Percentiles rank a stretch among this genome's conserved stretches.
phyloP scores from a whole-genome alignment of 176 grass and related monocot genomes.

The Musa troglodytarum region DNA sequence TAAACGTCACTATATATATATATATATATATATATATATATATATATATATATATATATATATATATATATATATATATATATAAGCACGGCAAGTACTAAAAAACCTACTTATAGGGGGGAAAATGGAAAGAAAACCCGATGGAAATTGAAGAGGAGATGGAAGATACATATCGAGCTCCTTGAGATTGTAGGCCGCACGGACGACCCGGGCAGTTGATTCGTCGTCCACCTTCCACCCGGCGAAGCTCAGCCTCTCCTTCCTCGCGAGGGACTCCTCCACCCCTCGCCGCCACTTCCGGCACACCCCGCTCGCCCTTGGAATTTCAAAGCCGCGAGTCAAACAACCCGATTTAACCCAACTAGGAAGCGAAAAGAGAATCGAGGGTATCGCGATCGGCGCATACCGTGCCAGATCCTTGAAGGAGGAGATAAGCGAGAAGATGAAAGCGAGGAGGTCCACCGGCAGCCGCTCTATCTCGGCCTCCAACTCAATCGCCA shows the following conservation, averaged over 20 bases:
- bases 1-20: no score
- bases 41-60: no score
- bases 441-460: constrained; percentile 61
- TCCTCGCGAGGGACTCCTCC: constrained; percentile 58
- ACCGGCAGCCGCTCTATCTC: constrained; percentile 67
- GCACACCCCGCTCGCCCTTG: constrained; percentile 64
- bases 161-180: constrained; percentile 78
- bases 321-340: background rate
- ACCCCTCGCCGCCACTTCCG: constrained; percentile 67
- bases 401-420: constrained; percentile 63
- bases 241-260: constrained; percentile 56
- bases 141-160: background rate
- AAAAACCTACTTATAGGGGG: background rate
- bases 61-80: no score
- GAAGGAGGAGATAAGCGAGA: constrained; percentile 74
- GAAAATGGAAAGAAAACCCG: background rate
- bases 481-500: constrained; percentile 26
- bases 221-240: constrained; percentile 75
- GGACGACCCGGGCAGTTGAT: constrained; percentile 58
- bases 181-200: constrained; percentile 59
- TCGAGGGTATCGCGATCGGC: background rate
- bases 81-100: no score
- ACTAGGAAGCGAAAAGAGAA: background rate
- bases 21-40: no score
- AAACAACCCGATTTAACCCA: background rate